phyloP scores from a whole-genome alignment of 495 filamentous ascomycete species.

The Neurospora sp. region DNA sequence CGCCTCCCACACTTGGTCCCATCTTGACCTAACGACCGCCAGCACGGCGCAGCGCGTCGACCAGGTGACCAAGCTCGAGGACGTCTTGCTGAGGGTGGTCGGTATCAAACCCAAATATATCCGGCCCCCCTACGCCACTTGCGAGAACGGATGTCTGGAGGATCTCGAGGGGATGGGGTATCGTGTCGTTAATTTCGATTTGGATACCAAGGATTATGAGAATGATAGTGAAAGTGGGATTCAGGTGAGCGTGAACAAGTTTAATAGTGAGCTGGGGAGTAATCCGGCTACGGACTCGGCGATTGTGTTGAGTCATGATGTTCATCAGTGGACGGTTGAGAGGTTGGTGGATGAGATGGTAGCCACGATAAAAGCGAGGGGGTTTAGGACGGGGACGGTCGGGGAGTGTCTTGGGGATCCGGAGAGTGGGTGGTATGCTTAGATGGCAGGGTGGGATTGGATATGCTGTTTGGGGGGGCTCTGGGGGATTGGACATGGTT shows the following conservation, averaged over 20 bases:
- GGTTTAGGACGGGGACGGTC: slow-evolving; percentile 39
- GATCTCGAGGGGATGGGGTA: slow-evolving; percentile 26
- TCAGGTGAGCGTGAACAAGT: slow-evolving; percentile 13
- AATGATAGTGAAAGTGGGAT: slow-evolving; percentile 15
- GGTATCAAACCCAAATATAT: slow-evolving; percentile 34
- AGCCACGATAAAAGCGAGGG: slow-evolving; percentile 8
- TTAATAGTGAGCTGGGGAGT: slow-evolving; percentile 11
- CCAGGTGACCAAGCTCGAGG: slow-evolving; percentile 24
- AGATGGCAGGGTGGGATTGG: background rate
- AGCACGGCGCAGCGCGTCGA: slow-evolving; percentile 4
- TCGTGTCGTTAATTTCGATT: slow-evolving; percentile 32
- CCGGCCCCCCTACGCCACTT: slow-evolving; percentile 32
- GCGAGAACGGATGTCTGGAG: slow-evolving; percentile 15
- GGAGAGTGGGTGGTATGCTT: slow-evolving; percentile 48
- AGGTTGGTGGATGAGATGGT: slow-evolving; percentile 25
- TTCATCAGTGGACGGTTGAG: slow-evolving; percentile 25
- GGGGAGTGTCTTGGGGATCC: slow-evolving; percentile 54
- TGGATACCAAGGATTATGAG: slow-evolving; percentile 35
- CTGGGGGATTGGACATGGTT: background rate
- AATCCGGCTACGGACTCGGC: slow-evolving; percentile 13
- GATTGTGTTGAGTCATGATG: slow-evolving; percentile 31
- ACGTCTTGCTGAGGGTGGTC: slow-evolving; percentile 18
- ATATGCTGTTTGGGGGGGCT: too few species aligned
- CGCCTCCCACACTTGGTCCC: slow-evolving; percentile 28
- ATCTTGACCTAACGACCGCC: slow-evolving; percentile 23